Evolutionary conservation across 805 yeast species (phyloP), one percentile per base, ranked within the genome.

Genomic region (Cyberlindnera mississippiensis): DNA sequence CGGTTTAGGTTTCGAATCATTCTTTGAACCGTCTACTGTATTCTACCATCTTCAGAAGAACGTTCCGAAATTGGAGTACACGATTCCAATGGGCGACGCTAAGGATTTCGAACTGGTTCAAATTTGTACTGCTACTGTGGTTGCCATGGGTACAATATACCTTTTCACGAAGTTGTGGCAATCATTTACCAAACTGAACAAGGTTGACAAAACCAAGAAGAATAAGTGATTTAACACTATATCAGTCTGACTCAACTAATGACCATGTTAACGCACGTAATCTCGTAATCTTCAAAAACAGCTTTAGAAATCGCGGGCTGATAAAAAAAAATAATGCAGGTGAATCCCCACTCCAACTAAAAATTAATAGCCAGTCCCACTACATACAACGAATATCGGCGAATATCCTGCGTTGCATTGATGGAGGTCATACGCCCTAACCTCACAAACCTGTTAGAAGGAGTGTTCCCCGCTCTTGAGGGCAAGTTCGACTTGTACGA

Each of bases 21-120:
- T 63, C 35, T 77, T 76, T 49, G 75, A 76, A 1, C 60, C 62
- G 1, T 62, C 69, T 31, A 73, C 80, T 1, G 51, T 60, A 1
- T 76, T 73, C 50, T 62, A 63, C 45, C 67, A 68, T 40, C 45
- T 66, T 16, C 20, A 42, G 10, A 37, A 43, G 36, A 32, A 32
- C 47, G 22, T 28, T n/a, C 40, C 35, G 28, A 18, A 26, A 3
- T 31, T 52, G 24, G 28, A 40, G 3, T 64, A 63, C 42, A 42
- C 54, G 12, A 68, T 76, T 26, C 82, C 83, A 4, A 66, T 62
- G 4, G 73, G 70, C 19, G 63, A 67, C 32, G 43, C 56, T 0
- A 38, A 45, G 10, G 49, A 63, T 14, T 67, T 62, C 42, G 41
- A 41, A 4, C 27, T 44, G 1, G 57, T 70, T n/a, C 69, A 69